Evolutionary conservation across 345 rosid genomes (phyloP), one percentile per base, ranked within the genome.

Genomic region (Raphanus sativus): DNA sequence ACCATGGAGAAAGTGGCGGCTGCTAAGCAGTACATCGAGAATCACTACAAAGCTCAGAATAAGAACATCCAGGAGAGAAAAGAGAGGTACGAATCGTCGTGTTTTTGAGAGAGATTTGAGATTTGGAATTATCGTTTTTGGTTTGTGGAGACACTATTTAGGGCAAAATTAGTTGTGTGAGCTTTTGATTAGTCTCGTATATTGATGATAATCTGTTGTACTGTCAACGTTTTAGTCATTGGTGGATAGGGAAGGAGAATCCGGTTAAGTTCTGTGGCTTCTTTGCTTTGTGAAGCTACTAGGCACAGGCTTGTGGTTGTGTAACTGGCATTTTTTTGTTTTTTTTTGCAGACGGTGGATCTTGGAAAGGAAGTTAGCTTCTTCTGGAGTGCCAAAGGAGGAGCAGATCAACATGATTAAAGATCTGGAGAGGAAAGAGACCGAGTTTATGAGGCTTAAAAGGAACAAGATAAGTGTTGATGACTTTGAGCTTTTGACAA

Each of bases 1-100:
- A 94, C 98, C 76, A 89, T 94, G 98, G 98, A 94, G 94, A 94
- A 86, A 75, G 98, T 94, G 71, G 98, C 98, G 17, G 98, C 97
- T 13, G 93, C 98, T 29, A 94, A 94, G 77, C 92, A 94, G 91
- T 94, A 83, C 86, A 94, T 94, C 64, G 98, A 94, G 87, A 94
- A 94, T 84, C 98, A 94, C 82, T 94, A 94, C 67, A 82, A 91
- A 87, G 93, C 89, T 82, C 98, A 94, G 80, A 89, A 40, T 85
- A 94, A 94, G 87, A 91, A 86, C 82, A 88, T 94, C 82, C 90
- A 86, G 71, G 96, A 94, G 71, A 88, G 98, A 58, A 91, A 90
- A 79, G 96, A 94, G 83, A 90, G 98, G 98, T 94, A 66, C 12
- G 4, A 25, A 58, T 32, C 64, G 2, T 52, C 21, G 3, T 62